Evolutionary conservation across 176 grass and related monocot genomes (phyloP), one percentile per base, ranked within the genome.

Genomic region (Secale cereale): DNA sequence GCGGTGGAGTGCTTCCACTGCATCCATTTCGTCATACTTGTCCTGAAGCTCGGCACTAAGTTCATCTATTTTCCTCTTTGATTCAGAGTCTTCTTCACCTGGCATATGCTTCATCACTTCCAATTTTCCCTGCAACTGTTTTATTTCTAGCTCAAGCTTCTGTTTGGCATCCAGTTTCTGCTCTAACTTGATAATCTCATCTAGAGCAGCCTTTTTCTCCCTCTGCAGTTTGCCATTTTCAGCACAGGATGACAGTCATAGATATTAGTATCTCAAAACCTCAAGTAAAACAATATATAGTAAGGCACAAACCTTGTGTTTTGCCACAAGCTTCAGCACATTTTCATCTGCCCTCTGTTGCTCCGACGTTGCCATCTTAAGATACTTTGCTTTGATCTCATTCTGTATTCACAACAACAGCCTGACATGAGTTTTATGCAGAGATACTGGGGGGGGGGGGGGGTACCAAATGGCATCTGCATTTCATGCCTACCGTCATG

Each of bases 271-370:
- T 37, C 64, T 60, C 23, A 19, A 79, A 30, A 67, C 45, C 31
- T 69, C 33, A 64, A 79, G 33, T 50, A 43, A 72, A 61, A 36
- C 27, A 63, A 60, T 30, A 20, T 17, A 62, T 27, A 45, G 41
- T 7, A 82, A 30, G 69, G 68, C 54, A 59, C 43, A 66, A 57
- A 93, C 91, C 84, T 93, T 78, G 39, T 93, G 91, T 48, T 85
- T 72, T 81, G 87, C 91, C 36, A 90, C 84, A 69, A 93, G 85
- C 76, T 35, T 86, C 40, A 93, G 70, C 35, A 93, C 87, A 66
- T 93, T 87, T 72, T 93, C 91, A 79, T 93, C 87, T 31, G 87
- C 77, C 70, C 84, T 93, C 70, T 87, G 70, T 68, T 93, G 91
- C 77, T 89, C 91, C 70, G 84, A 70, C 26, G 72, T 71, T 54